These are phyloP conservation scores for Linnemannia hyalina DNA, from an alignment of 192 early-diverging fungal genomes.

Conservation along the genomic window DNA sequence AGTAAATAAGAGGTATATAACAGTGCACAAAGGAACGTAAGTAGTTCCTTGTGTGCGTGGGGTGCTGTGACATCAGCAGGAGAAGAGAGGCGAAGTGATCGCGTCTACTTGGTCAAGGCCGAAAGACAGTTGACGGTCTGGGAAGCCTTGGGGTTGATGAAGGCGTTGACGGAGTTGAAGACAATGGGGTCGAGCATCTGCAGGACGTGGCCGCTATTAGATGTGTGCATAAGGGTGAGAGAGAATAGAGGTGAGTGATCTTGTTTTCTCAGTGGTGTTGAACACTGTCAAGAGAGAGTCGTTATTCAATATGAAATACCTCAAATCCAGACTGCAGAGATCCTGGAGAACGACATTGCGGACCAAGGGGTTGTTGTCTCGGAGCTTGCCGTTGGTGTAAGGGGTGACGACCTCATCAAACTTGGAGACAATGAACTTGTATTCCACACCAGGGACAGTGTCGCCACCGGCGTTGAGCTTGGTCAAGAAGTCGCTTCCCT, in stretches of 20 bases:
- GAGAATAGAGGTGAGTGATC: not conserved
- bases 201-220: slow-evolving; percentile 19
- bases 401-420: slow-evolving; percentile 49
- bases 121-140: slow-evolving; percentile 48
- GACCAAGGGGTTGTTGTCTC: slow-evolving; percentile 34
- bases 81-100: not conserved
- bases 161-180: slow-evolving; percentile 31
- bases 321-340: slow-evolving; percentile 29
- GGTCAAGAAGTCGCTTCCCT: slow-evolving; percentile 15
- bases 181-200: slow-evolving; percentile 43
- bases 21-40: not conserved
- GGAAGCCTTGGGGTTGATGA: slow-evolving; percentile 18
- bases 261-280: not conserved
- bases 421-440: slow-evolving; percentile 42
- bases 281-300: not conserved
- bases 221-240: not conserved
- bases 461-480: slow-evolving; percentile 45
- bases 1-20: not conserved
- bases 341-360: slow-evolving; percentile 40
- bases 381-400: slow-evolving; percentile 35
- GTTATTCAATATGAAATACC: not conserved
- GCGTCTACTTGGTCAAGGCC: slow-evolving; percentile 13
- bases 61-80: not conserved
- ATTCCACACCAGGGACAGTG: slow-evolving; percentile 47
- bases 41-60: not conserved